Evolutionary conservation across 2,329 filamentous ascomycete genomes (phyloP).

Genomic region (Sarocladiaceae sp.): DNA sequence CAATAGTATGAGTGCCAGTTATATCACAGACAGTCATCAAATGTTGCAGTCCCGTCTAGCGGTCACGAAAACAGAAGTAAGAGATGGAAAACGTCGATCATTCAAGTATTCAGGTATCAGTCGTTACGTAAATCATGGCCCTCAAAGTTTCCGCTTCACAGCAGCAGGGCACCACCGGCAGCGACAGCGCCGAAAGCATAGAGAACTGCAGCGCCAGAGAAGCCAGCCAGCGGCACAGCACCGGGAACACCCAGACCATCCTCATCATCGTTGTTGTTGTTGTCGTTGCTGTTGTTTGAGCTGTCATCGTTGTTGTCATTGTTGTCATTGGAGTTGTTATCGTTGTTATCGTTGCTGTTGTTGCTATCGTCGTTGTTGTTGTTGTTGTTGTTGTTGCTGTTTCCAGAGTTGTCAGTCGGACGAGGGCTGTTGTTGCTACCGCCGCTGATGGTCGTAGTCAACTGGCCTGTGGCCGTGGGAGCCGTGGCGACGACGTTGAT

Average conservation of each 20-base stretch:
- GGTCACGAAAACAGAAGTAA: no score
- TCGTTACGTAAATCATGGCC: background rate
- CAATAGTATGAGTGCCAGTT: no score
- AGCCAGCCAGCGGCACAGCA: background rate
- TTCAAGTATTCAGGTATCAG: background rate
- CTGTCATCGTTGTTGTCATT: background rate
- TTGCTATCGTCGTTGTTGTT: constrained; percentile 8
- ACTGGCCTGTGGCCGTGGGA: constrained; percentile 25
- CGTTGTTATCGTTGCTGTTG: constrained; percentile 12
- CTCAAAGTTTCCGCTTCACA: background rate
- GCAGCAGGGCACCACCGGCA: constrained; percentile 2
- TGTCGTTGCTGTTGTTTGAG: constrained; percentile 1
- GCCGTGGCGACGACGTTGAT: constrained; percentile 25
- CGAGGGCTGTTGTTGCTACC: constrained; percentile 12
- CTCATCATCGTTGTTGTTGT: background rate
- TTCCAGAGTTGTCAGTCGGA: background rate
- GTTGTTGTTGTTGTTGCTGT: constrained; percentile 6
- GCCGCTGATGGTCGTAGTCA: constrained; percentile 26
- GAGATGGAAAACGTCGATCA: no score
- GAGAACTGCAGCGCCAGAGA: background rate
- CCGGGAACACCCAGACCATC: background rate
- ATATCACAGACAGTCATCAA: no score
- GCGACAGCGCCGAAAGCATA: background rate
- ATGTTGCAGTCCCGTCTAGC: no score
- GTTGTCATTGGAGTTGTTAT: constrained; percentile 7